Conservation (phyloP, 352 stramenopile species). For the Peronospora tabacina region DNA sequence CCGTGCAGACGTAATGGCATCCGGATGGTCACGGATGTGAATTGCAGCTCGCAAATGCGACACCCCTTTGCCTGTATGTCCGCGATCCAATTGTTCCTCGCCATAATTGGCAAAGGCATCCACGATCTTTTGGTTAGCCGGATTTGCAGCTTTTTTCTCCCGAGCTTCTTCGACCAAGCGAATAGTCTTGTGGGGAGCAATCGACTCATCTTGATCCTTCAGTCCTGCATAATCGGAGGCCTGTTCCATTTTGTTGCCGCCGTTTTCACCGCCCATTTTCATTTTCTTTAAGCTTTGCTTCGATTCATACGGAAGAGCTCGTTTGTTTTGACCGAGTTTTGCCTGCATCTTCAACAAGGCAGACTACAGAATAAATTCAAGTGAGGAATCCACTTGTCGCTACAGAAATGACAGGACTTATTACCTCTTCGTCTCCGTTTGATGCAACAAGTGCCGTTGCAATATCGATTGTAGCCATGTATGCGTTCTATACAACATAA, state of each 20-base stretch:
- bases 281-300: slow-evolving; percentile 20
- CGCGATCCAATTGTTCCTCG: slow-evolving; percentile 42
- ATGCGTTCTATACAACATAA: slow-evolving; percentile 17
- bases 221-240: slow-evolving; percentile 6
- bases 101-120: slow-evolving; percentile 65
- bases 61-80: slow-evolving; percentile 69
- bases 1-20: slow-evolving; percentile 36
- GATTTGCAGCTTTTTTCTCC: slow-evolving; percentile 32
- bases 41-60: slow-evolving; percentile 59
- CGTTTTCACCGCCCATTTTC: slow-evolving; percentile 14
- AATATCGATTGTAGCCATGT: slow-evolving; percentile 19
- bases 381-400: neutral
- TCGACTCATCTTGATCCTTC: slow-evolving; percentile 19
- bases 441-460: slow-evolving; percentile 22
- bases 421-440: slow-evolving; percentile 27
- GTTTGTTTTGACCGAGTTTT: slow-evolving; percentile 27
- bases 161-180: slow-evolving; percentile 49
- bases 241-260: slow-evolving; percentile 1
- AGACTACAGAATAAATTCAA: slow-evolving; percentile 11
- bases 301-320: slow-evolving; percentile 3
- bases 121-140: slow-evolving; percentile 68
- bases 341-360: slow-evolving; percentile 22
- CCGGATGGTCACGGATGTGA: slow-evolving; percentile 44
- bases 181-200: slow-evolving; percentile 50
- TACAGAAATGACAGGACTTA: neutral